A percentile compares a stretch with the other conserved stretches of the same genome.
Conservation (phyloP, 78 protist genomes). For the Anaeramoeba ignava region DNA sequence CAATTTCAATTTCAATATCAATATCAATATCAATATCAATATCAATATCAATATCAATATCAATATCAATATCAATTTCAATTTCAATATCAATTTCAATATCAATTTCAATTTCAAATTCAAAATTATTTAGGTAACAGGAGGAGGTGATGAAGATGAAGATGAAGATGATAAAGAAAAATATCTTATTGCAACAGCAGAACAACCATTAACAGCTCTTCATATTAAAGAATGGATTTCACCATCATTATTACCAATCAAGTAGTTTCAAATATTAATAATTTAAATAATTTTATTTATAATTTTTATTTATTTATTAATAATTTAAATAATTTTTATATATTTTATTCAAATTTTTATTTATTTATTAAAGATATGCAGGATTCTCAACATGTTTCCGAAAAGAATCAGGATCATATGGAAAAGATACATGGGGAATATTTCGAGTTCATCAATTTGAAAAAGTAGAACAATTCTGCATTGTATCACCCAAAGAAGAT, state of each 20-base stretch:
- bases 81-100: too few relatives aligned
- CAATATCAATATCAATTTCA: too few relatives aligned
- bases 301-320: too few relatives aligned
- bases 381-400: slow-evolving; percentile 98
- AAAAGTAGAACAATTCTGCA: slow-evolving; percentile 94
- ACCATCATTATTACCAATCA: slow-evolving; percentile 25
- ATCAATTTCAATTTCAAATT: too few relatives aligned
- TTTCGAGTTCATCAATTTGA: slow-evolving; percentile 99
- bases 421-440: slow-evolving; percentile 63
- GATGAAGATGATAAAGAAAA: slow-evolving; percentile 66
- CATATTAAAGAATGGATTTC: slow-evolving; percentile 64
- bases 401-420: slow-evolving; percentile 82
- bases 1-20: too few relatives aligned
- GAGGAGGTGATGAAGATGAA: slow-evolving; percentile 6
- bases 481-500: slow-evolving; percentile 67
- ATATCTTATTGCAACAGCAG: slow-evolving; percentile 98
- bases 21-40: too few relatives aligned
- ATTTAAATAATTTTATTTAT: slow-evolving; percentile 1
- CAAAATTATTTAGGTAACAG: too few relatives aligned
- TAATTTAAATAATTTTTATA: too few relatives aligned
- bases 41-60: too few relatives aligned
- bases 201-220: slow-evolving; percentile 94
- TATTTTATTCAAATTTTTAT: too few relatives aligned
- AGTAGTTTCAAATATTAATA: not conserved
- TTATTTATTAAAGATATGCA: slow-evolving; percentile 66